Conservation (phyloP, 208 protist genomes). For the Borovskyia barvae region DNA sequence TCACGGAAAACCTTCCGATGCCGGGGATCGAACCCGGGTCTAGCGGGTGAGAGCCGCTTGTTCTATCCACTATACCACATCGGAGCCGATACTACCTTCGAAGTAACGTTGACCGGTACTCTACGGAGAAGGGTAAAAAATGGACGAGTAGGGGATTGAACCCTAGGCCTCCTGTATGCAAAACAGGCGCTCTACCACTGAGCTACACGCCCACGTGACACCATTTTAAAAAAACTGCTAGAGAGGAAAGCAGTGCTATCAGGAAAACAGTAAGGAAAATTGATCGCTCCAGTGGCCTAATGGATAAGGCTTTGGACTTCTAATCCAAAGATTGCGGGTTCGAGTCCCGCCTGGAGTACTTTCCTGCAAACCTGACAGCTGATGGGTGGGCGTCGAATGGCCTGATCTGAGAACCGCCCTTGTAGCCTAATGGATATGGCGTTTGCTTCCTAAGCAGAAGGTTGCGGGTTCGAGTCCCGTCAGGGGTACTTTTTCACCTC, state of each 20-base stretch:
- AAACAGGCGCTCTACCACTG: slow-evolving; percentile 89
- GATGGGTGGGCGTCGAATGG: no score
- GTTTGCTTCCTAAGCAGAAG: slow-evolving; percentile 89
- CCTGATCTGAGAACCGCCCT: no score
- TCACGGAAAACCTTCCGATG: no score
- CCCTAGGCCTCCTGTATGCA: slow-evolving; percentile 86
- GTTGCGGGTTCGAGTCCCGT: slow-evolving; percentile 90
- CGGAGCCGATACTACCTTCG: no score
- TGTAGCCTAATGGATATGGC: slow-evolving; percentile 84
- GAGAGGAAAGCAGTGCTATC: slow-evolving; percentile 2
- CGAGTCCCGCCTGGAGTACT: slow-evolving; percentile 85
- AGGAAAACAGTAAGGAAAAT: slow-evolving; percentile 2
- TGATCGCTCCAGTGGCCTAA: slow-evolving; percentile 75
- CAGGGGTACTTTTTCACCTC: slow-evolving; percentile 52
- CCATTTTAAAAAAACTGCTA: background rate
- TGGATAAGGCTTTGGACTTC: slow-evolving; percentile 90
- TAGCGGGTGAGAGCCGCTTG: slow-evolving; percentile 92
- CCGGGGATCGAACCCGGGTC: slow-evolving; percentile 93
- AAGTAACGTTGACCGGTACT: no score
- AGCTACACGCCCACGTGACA: slow-evolving; percentile 64
- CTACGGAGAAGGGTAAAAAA: no score
- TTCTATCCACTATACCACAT: slow-evolving; percentile 94
- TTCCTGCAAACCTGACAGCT: no score
- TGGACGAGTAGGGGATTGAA: slow-evolving; percentile 82
- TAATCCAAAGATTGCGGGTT: slow-evolving; percentile 92